These are phyloP conservation scores for Cladosporium oxysporum DNA, from an alignment of 2,329 filamentous ascomycete genomes.

Conservation along the genomic window DNA sequence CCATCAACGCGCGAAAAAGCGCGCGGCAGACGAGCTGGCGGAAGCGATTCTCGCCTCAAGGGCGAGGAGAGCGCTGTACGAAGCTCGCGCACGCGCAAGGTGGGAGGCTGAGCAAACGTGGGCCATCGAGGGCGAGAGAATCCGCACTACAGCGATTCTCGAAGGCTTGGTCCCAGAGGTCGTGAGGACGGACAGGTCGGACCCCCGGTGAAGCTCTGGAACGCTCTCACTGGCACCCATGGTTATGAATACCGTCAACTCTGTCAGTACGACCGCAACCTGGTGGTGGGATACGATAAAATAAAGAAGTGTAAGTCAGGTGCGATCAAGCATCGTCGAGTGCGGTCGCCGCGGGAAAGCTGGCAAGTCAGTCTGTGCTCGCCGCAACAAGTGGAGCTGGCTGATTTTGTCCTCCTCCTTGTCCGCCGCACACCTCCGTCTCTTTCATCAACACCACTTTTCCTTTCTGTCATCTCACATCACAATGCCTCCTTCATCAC, in stretches of 20 bases:
- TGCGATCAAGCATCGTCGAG: background rate
- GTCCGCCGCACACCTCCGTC: background rate
- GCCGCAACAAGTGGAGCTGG: conserved; percentile 12
- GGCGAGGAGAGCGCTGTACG: background rate
- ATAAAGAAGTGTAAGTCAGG: too few species aligned
- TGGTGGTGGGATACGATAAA: background rate
- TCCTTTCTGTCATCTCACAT: conserved; percentile 18
- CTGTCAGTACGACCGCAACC: too few species aligned
- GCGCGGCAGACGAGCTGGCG: background rate
- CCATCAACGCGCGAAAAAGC: background rate
- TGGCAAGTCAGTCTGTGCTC: background rate
- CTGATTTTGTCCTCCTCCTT: conserved; percentile 17
- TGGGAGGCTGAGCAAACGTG: background rate
- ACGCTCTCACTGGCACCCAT: too few species aligned
- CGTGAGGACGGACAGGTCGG: background rate
- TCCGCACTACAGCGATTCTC: background rate
- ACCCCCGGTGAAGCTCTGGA: too few species aligned
- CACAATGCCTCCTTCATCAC: conserved; percentile 13
- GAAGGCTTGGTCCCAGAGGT: background rate
- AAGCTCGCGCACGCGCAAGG: background rate
- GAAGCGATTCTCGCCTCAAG: background rate
- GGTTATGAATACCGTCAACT: too few species aligned
- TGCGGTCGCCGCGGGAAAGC: conserved; percentile 19
- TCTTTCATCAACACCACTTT: conserved; percentile 12
- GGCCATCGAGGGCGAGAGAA: background rate